Conservation (phyloP, 805 yeast genomes). For the Monosporozyma aerobia region DNA sequence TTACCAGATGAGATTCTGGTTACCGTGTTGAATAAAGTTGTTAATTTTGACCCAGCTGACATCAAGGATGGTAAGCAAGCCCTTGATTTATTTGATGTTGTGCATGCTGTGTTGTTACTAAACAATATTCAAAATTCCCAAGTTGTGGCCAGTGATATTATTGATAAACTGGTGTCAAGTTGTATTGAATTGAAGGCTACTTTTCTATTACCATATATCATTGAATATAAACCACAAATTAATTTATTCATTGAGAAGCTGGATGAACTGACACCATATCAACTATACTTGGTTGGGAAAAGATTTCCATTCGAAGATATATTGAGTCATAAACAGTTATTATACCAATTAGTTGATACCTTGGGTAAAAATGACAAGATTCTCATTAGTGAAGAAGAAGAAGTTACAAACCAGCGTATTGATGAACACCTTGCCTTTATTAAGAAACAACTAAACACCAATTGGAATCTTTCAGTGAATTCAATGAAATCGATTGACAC, state of each 20-base stretch:
- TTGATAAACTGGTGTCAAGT: slow-evolving; percentile 9
- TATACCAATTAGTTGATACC: slow-evolving; percentile 9
- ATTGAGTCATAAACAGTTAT: slow-evolving; percentile 4
- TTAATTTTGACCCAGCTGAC: slow-evolving; percentile 33
- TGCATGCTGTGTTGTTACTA: slow-evolving; percentile 20
- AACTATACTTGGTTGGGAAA: slow-evolving; percentile 10
- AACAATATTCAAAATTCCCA: slow-evolving; percentile 11
- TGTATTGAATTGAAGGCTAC: slow-evolving; percentile 12
- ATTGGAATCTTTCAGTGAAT: background rate
- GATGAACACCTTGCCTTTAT: slow-evolving; percentile 3
- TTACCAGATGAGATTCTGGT: slow-evolving; percentile 20
- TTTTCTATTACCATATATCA: slow-evolving; percentile 8
- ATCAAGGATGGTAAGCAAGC: slow-evolving; percentile 25
- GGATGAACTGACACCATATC: slow-evolving; percentile 13
- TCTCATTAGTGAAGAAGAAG: slow-evolving; percentile 11
- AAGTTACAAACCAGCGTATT: slow-evolving; percentile 3
- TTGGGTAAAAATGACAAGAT: slow-evolving; percentile 11
- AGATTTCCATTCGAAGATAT: slow-evolving; percentile 7
- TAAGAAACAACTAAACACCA: background rate
- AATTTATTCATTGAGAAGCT: slow-evolving; percentile 7
- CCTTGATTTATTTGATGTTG: slow-evolving; percentile 14
- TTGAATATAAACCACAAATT: slow-evolving; percentile 7
- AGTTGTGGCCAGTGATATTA: slow-evolving; percentile 4
- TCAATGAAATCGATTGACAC: background rate
- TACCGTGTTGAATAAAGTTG: slow-evolving; percentile 30